Conservation (phyloP, 352 stramenopile genomes). For the Phytophthora meadii region DNA sequence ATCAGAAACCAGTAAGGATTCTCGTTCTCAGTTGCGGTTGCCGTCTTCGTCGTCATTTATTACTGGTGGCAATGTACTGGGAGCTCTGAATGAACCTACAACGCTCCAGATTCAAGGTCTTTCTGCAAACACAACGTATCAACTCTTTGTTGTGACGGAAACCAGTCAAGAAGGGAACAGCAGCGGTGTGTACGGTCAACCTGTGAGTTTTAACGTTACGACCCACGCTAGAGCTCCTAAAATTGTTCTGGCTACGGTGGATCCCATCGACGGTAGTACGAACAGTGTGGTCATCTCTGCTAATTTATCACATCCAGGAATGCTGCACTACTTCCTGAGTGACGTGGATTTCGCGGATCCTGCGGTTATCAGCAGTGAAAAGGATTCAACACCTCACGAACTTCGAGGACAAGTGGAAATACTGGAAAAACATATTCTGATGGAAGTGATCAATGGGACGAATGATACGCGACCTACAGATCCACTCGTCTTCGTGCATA, state of each 20-base stretch:
- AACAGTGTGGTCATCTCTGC: constrained; percentile 63
- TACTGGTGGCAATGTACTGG: constrained; percentile 15
- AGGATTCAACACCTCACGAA: constrained; percentile 39
- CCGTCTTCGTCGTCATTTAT: constrained; percentile 25
- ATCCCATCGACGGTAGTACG: constrained; percentile 46
- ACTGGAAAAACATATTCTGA: constrained; percentile 46
- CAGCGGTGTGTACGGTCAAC: constrained; percentile 57
- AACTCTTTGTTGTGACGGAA: constrained; percentile 58
- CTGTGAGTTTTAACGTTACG: constrained; percentile 39
- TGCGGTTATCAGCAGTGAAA: constrained; percentile 46
- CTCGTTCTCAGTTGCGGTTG: constrained; percentile 18
- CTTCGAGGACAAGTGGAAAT: constrained; percentile 60
- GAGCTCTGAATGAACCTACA: neutral
- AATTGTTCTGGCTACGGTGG: constrained; percentile 65
- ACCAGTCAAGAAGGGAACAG: constrained; percentile 40
- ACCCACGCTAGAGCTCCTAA: constrained; percentile 66
- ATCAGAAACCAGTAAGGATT: constrained; percentile 4
- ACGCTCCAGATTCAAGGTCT: constrained; percentile 37
- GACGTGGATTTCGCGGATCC: constrained; percentile 83
- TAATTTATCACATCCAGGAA: constrained; percentile 71
- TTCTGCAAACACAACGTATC: constrained; percentile 64
- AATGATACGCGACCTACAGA: constrained; percentile 74
- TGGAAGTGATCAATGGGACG: constrained; percentile 77
- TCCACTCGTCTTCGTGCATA: constrained; percentile 62
- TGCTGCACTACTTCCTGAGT: constrained; percentile 78